Base-by-base conservation (phyloP, 768 basidiomycete genomes). In the Lactarius hatsudake region DNA sequence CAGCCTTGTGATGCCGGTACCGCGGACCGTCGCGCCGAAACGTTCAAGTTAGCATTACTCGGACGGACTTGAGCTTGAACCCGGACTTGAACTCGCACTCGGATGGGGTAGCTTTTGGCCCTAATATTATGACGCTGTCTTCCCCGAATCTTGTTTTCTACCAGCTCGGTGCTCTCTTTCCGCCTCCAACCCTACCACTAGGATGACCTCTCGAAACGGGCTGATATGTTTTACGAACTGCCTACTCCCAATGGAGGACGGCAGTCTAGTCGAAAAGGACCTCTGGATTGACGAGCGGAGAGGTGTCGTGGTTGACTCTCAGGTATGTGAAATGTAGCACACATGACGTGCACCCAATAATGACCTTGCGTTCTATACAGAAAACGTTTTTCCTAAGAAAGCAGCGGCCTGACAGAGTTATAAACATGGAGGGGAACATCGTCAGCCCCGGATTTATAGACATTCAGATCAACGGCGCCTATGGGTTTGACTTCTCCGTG, bases 161-260 rank as follows among this genome's bases (percentile, higher is more conserved):
- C 62, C 62, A 63, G 38, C 61, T 2, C 36, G 36, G 3, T 17
- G 20, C 62, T 10, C 62, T 18, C 18, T 55, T 32, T 28, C 51
- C 26, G 55, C 58, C 10, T 18, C 32, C 30, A 18, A 23, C 28
- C 10, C 53, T 2, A 5, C 23, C 59, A 17, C 23, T 5, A 12
- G 57, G 26, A 79, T 79, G 78, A 48, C 72, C 66, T 80, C 82
- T 61, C 53, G 79, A 5, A 92, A 93, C 76, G 85, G 84, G 56
- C 81, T 94, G 30, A 78, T 93, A 60, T 91, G 93, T 77, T 93
- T 95, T 78, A 94, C 93, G 45, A 94, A 95, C 76, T 93, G 93
- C 71, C 76, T 90, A 64, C 80, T 96, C 30, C 87, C 90, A 1
- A 84, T 82, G 63, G 92, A 94, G 74, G 91, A 94, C 73, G 93